Evolutionary conservation across 768 basidiomycete species (phyloP).

Genomic region (Lactarius hatsudake): DNA sequence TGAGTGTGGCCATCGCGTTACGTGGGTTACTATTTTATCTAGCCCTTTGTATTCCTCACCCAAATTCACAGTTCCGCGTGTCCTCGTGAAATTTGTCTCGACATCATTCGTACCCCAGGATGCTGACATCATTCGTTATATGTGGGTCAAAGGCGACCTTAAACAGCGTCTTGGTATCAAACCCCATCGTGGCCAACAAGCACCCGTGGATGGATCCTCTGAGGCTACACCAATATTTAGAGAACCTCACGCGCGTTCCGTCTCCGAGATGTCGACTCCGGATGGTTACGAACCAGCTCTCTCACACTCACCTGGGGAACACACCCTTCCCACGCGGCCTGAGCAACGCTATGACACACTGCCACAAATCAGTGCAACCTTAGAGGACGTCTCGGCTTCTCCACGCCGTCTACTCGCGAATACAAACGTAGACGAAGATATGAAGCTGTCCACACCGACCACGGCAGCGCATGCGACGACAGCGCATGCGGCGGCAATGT

Average conservation of each 20-base stretch:
- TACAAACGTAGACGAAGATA: neutral
- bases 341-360: slow-evolving; percentile 11
- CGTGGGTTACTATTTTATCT: slow-evolving; percentile 43
- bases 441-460: slow-evolving; percentile 2
- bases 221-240: slow-evolving; percentile 75
- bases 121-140: slow-evolving; percentile 89
- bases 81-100: slow-evolving; percentile 68
- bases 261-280: slow-evolving; percentile 54
- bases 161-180: slow-evolving; percentile 76
- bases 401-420: neutral
- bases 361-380: neutral
- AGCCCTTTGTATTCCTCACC: slow-evolving; percentile 4
- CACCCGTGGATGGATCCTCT: slow-evolving; percentile 28
- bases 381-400: neutral
- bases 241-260: slow-evolving; percentile 58
- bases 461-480: slow-evolving; percentile 28
- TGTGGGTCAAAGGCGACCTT: slow-evolving; percentile 81
- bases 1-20: slow-evolving; percentile 69
- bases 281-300: slow-evolving; percentile 49
- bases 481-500: slow-evolving; percentile 30
- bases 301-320: slow-evolving; percentile 34
- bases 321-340: slow-evolving; percentile 4
- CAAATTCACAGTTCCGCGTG: slow-evolving; percentile 67
- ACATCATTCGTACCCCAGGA: slow-evolving; percentile 77
- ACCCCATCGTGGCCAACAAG: slow-evolving; percentile 47